Conservation (phyloP, 108 stramenopile genomes). For the Parietichytrium sp. region DNA sequence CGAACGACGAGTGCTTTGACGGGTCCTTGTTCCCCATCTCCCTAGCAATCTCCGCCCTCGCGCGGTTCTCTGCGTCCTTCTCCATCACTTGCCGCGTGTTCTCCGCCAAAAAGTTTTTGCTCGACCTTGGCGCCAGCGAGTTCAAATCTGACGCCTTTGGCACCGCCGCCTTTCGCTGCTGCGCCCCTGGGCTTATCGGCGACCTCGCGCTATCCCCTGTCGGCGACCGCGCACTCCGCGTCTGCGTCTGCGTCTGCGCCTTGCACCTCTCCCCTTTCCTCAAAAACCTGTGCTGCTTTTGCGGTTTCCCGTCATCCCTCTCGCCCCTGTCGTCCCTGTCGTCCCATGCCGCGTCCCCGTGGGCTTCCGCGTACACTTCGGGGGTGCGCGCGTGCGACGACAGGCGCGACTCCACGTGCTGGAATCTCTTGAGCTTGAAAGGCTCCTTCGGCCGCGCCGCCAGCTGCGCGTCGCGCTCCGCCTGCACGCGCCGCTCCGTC, state of each 20-base stretch:
- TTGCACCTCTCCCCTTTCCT: slow-evolving; percentile 9
- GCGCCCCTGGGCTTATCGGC: background rate
- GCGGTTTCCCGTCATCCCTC: background rate
- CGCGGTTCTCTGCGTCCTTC: background rate
- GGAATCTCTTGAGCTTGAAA: slow-evolving; percentile 28
- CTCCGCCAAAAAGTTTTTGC: background rate
- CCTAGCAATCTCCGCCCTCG: background rate
- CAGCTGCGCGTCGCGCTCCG: background rate
- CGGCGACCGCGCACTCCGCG: background rate
- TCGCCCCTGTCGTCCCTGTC: background rate
- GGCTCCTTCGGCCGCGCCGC: background rate
- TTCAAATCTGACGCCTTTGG: slow-evolving; percentile 23
- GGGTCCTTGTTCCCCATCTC: background rate
- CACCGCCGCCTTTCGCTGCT: background rate
- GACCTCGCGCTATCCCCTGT: background rate
- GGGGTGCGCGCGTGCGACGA: too few relatives aligned
- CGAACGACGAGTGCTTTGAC: background rate
- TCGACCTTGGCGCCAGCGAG: background rate
- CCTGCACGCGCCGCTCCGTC: slow-evolving; percentile 1
- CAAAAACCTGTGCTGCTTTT: background rate
- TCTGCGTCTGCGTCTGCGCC: background rate
- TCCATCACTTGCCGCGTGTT: slow-evolving; percentile 19
- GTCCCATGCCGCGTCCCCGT: too few relatives aligned
- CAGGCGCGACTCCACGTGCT: slow-evolving; percentile 1
- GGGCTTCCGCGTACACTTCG: too few relatives aligned